Conservation (phyloP, 169 alveolate genomes). For the Plasmodium malariae region DNA sequence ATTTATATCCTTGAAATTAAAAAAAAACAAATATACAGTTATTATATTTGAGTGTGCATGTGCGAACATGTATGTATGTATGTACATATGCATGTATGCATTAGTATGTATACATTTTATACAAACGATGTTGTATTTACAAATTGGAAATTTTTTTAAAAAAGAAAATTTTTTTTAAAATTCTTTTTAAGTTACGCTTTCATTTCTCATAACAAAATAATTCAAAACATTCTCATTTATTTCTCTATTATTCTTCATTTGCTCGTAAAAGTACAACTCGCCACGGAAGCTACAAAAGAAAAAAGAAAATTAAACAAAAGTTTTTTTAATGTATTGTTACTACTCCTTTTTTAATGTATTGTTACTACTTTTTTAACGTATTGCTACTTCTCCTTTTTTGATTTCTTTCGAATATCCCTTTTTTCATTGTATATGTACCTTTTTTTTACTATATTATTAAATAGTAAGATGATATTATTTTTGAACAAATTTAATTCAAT, state of each 20-base stretch:
- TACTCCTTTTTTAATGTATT: not conserved
- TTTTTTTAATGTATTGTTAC: not conserved
- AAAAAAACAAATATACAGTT: not conserved
- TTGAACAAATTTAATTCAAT: slow-evolving; percentile 29
- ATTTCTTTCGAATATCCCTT: not conserved
- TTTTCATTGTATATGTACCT: slow-evolving; percentile 14
- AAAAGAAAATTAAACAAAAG: not conserved
- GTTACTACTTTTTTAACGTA: not conserved
- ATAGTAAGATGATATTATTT: not conserved
- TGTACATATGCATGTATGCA: not conserved
- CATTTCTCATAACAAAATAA: slow-evolving; percentile 34
- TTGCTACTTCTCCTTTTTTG: not conserved
- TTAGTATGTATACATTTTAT: too few species aligned
- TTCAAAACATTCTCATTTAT: slow-evolving; percentile 41
- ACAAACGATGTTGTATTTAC: too few species aligned
- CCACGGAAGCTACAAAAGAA: slow-evolving; percentile 24
- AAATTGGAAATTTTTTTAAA: not conserved
- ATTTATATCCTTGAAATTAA: slow-evolving; percentile 35
- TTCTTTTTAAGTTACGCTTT: slow-evolving; percentile 33
- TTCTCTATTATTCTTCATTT: slow-evolving; percentile 21
- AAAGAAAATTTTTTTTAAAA: not conserved
- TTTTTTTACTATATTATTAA: slow-evolving; percentile 15
- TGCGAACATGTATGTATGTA: not conserved
- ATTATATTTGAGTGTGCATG: not conserved
- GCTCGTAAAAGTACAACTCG: slow-evolving; percentile 26